Conservation (phyloP, 1,139 yeast species). For the Geotrichum candidum region DNA sequence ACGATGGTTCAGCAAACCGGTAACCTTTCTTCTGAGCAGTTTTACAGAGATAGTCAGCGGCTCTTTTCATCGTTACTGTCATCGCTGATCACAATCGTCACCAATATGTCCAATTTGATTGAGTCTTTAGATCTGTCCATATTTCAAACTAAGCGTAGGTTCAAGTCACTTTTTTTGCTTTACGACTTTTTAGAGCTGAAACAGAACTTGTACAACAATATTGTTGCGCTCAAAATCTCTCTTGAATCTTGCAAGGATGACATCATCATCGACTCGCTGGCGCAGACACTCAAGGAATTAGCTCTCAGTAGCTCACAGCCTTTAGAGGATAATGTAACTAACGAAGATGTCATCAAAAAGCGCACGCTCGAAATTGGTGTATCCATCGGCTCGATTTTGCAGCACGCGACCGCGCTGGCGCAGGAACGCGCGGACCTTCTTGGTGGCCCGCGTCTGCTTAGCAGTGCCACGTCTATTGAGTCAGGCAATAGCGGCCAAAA, state of each 20-base stretch:
- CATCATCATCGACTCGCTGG: constrained; percentile 22
- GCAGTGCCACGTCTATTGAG: not conserved
- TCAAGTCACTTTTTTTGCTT: constrained; percentile 51
- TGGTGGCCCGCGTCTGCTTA: not conserved
- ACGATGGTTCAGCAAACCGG: constrained; percentile 19
- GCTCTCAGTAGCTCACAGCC: not conserved
- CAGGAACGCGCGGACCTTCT: not conserved
- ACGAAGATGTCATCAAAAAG: not conserved
- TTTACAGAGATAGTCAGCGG: constrained; percentile 19
- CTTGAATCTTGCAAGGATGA: constrained; percentile 47
- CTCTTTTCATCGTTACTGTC: constrained; percentile 21
- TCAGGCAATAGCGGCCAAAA: not conserved
- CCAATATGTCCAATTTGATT: constrained; percentile 13
- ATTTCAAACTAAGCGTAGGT: constrained; percentile 23
- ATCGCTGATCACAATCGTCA: not conserved
- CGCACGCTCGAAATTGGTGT: not conserved
- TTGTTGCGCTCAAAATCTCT: constrained; percentile 57
- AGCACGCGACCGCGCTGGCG: not conserved
- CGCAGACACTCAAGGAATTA: not conserved
- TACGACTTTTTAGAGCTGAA: constrained; percentile 69
- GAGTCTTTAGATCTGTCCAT: constrained; percentile 29
- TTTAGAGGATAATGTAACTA: not conserved
- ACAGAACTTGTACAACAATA: constrained; percentile 62
- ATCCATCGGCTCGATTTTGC: not conserved
- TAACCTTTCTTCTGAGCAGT: constrained; percentile 1